Evolutionary conservation across 2,329 filamentous ascomycete genomes (phyloP).

Genomic region (Fusarium musae): DNA sequence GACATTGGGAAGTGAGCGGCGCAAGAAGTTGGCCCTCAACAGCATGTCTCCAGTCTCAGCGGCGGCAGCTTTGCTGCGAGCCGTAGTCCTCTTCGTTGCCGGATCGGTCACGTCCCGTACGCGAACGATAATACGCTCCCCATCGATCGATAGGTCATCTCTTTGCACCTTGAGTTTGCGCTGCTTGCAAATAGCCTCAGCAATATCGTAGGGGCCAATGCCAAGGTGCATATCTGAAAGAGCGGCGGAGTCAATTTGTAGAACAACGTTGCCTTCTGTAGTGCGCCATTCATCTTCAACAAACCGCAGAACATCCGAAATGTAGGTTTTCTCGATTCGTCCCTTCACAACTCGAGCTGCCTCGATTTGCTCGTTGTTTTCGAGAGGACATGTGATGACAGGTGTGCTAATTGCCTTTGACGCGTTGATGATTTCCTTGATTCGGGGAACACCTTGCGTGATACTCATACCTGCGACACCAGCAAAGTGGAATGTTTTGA

Average conservation of each 20-base stretch:
- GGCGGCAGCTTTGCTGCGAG: slow-evolving; percentile 53
- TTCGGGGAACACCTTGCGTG: slow-evolving; percentile 98
- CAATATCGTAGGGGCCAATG: slow-evolving; percentile 78
- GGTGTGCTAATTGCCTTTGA: slow-evolving; percentile 94
- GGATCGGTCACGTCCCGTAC: slow-evolving; percentile 68
- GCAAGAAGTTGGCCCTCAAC: slow-evolving; percentile 84
- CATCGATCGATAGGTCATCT: slow-evolving; percentile 66
- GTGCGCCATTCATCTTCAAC: slow-evolving; percentile 91
- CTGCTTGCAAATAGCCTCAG: slow-evolving; percentile 78
- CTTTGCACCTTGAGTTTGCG: slow-evolving; percentile 83
- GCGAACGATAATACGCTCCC: slow-evolving; percentile 76
- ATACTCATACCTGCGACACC: slow-evolving; percentile 99
- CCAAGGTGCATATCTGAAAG: slow-evolving; percentile 86
- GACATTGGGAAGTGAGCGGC: slow-evolving; percentile 83
- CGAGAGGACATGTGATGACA: slow-evolving; percentile 86
- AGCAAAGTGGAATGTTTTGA: slow-evolving; percentile 99
- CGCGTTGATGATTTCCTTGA: slow-evolving; percentile 99
- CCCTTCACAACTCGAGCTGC: slow-evolving; percentile 92
- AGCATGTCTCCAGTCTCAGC: slow-evolving; percentile 64
- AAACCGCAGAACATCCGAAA: slow-evolving; percentile 82
- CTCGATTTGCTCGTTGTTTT: slow-evolving; percentile 78
- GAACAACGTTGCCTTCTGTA: slow-evolving; percentile 78
- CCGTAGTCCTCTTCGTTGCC: slow-evolving; percentile 53
- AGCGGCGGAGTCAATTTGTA: slow-evolving; percentile 83
- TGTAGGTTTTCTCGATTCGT: slow-evolving; percentile 92